Percentiles rank a stretch among this genome's conserved stretches.
phyloP scores from a whole-genome alignment of 371 early-diverging fungal genomes.

The Phascolomyces articulosus region DNA sequence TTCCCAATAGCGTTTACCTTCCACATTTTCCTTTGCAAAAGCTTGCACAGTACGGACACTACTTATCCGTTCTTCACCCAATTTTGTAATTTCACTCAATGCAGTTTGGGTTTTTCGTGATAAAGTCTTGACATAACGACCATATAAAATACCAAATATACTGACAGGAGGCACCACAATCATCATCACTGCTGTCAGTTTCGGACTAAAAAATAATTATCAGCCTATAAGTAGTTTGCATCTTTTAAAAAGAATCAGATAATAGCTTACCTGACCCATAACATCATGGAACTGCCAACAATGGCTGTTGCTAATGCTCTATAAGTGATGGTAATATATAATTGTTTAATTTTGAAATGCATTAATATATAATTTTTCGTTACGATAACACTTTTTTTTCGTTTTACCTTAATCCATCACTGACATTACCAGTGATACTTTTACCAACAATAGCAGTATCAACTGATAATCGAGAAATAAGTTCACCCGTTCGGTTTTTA shows the following conservation, averaged over 20 bases:
- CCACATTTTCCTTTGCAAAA: slow-evolving; percentile 70
- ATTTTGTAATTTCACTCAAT: slow-evolving; percentile 71
- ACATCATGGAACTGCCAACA: slow-evolving; percentile 73
- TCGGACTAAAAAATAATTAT: slow-evolving; percentile 35
- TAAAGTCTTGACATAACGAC: slow-evolving; percentile 69
- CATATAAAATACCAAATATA: slow-evolving; percentile 72
- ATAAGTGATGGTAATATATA: not conserved
- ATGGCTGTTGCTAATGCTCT: slow-evolving; percentile 58
- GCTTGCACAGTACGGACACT: slow-evolving; percentile 80
- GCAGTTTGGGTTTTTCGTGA: slow-evolving; percentile 74
- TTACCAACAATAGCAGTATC: slow-evolving; percentile 81
- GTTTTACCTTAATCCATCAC: slow-evolving; percentile 72
- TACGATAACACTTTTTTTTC: not conserved
- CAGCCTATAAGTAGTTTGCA: not conserved
- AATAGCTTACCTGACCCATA: slow-evolving; percentile 58
- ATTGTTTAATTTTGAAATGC: not conserved
- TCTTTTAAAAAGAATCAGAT: no score
- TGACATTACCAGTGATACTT: slow-evolving; percentile 77
- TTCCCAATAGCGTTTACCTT: slow-evolving; percentile 55
- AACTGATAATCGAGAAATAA: slow-evolving; percentile 75
- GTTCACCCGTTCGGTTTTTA: slow-evolving; percentile 74
- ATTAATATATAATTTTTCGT: not conserved
- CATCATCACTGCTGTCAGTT: slow-evolving; percentile 79
- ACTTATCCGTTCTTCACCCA: slow-evolving; percentile 76
- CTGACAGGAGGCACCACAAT: slow-evolving; percentile 79